Percentiles rank a stretch among this genome's conserved stretches.
Conservation (phyloP, 371 early-diverging fungal genomes). For the Mucor sp. region DNA sequence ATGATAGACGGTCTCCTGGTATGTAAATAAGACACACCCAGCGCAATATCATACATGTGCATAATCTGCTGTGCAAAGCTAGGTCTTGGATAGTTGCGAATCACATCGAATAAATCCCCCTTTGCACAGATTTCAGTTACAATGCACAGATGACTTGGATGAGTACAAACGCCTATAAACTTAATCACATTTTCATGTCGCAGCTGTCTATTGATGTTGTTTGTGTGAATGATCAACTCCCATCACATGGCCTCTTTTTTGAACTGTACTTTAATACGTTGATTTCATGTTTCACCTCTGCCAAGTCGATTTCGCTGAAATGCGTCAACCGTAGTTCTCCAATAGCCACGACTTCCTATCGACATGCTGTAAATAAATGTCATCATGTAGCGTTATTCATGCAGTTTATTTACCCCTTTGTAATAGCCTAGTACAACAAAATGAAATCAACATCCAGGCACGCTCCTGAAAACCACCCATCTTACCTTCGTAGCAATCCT, state of each 20-base stretch:
- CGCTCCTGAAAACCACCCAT: not conserved
- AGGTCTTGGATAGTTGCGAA: conserved; percentile 66
- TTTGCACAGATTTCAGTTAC: conserved; percentile 77
- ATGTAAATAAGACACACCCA: conserved; percentile 76
- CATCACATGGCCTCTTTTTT: not conserved
- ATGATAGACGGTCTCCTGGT: conserved; percentile 53
- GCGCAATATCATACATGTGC: conserved; percentile 84
- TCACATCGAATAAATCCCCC: conserved; percentile 78
- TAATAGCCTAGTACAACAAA: conserved; percentile 25
- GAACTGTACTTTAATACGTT: conserved; percentile 68
- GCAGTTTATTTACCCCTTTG: conserved; percentile 50
- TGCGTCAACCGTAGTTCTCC: conserved; percentile 67
- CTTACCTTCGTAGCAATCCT: conserved; percentile 71
- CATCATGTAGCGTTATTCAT: not conserved
- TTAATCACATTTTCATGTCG: conserved; percentile 80
- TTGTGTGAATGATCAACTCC: not conserved
- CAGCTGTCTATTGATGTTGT: conserved; percentile 56
- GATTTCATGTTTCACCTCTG: conserved; percentile 79
- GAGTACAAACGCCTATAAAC: conserved; percentile 77
- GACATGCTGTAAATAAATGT: not conserved
- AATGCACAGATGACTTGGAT: conserved; percentile 70
- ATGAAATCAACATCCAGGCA: not conserved
- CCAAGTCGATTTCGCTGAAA: conserved; percentile 69
- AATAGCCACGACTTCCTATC: conserved; percentile 67
- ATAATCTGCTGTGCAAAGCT: conserved; percentile 66